Percentiles rank a stretch among this genome's conserved stretches.
Conservation (phyloP, 202 grass and related monocot genomes). For the Dendrocalamus latiflorus region DNA sequence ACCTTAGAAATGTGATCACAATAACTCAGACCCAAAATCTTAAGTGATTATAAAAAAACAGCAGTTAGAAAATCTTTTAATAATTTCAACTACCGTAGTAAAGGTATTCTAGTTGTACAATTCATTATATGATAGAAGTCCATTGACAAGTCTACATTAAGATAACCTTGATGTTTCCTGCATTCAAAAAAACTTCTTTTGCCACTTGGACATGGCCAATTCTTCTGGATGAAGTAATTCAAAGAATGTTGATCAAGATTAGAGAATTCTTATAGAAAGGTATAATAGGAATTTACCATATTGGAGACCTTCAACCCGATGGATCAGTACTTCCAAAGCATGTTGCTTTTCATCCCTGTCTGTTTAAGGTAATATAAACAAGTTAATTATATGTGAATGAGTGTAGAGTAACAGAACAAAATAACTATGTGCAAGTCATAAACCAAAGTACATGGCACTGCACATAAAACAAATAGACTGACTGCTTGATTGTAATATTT, state of each 20-base stretch:
- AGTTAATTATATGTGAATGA: background rate
- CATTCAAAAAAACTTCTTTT: constrained; percentile 4
- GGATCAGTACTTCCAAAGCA: constrained; percentile 27
- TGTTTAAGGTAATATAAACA: constrained; percentile 2
- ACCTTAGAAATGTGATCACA: background rate
- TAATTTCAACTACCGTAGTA: background rate
- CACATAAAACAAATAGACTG: background rate
- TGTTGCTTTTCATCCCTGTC: constrained; percentile 37
- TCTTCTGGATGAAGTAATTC: background rate
- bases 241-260: background rate
- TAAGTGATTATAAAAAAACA: background rate
- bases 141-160: background rate
- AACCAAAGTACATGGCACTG: background rate
- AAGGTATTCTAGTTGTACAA: background rate
- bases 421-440: background rate
- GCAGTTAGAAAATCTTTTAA: background rate
- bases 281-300: constrained; percentile 22
- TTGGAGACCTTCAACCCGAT: constrained; percentile 26
- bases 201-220: background rate
- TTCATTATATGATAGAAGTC: background rate
- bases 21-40: background rate
- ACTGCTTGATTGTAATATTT: background rate
- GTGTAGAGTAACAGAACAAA: background rate
- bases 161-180: background rate
- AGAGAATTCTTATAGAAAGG: background rate